Evolutionary conservation across 805 yeast genomes (phyloP).

Genomic region (Spathaspora gorwiae): DNA sequence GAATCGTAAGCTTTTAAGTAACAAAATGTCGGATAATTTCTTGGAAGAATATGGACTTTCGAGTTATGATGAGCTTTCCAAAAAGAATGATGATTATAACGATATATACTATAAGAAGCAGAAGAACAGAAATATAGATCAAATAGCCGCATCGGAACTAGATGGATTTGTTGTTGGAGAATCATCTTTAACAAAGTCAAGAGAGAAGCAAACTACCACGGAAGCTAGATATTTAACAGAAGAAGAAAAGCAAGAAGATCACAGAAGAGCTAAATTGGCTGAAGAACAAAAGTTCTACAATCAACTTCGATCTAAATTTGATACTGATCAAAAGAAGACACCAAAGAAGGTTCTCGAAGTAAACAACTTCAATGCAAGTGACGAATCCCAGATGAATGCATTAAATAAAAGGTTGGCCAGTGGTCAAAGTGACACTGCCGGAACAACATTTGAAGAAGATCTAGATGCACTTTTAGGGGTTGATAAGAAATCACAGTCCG

Average conservation of each 20-base stretch:
- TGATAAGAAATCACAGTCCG: neutral
- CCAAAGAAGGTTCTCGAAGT: conserved; percentile 27
- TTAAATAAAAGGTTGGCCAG: conserved; percentile 19
- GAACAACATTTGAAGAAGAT: conserved; percentile 13
- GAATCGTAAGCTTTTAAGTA: conserved; percentile 26
- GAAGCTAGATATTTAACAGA: conserved; percentile 17
- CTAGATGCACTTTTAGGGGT: conserved; percentile 4
- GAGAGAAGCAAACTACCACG: conserved; percentile 1
- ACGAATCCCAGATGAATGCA: conserved; percentile 17
- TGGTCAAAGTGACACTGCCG: neutral
- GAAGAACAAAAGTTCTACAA: conserved; percentile 24
- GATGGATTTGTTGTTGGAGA: conserved; percentile 36
- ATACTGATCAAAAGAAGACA: conserved; percentile 3
- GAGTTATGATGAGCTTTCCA: conserved; percentile 24
- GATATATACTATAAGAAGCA: conserved; percentile 15
- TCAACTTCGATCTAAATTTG: conserved; percentile 27
- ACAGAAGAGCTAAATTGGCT: conserved; percentile 17
- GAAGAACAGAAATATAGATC: conserved; percentile 15
- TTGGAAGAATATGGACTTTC: conserved; percentile 37
- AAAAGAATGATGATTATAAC: conserved; percentile 24
- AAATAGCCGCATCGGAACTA: conserved; percentile 23
- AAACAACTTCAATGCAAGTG: conserved; percentile 25
- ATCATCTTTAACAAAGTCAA: conserved; percentile 8
- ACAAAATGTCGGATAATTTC: conserved; percentile 26
- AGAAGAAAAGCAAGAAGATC: conserved; percentile 24